Base-by-base conservation (phyloP, 2,329 filamentous ascomycete species). In the Sporothrix brunneoviolacea region DNA sequence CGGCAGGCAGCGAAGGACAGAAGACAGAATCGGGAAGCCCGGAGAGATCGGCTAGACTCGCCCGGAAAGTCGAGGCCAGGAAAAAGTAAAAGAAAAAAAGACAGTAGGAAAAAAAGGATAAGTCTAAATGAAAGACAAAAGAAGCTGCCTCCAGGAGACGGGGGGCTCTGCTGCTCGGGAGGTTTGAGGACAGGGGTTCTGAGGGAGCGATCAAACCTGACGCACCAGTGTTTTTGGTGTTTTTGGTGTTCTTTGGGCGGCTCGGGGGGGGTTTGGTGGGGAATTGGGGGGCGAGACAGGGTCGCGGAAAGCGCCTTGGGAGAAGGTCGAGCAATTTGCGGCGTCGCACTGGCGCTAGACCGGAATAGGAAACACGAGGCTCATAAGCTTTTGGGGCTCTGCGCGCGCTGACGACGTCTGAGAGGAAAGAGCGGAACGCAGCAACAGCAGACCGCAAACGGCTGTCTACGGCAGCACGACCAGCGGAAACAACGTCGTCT, bases 171-270 rank as follows among this genome's bases (percentile, higher is more conserved):
- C 24, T 28, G 45, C 36, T 40, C 37, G 22, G 9, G 8, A 27
- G 36, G 51, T 53, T 53, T 53, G 51, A 50, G 32, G 19, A 44
- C 51, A 53, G 24, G 51, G 51, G 32, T 53, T 43, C 43, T 53
- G 51, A 53, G 51, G 51, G 47, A 50, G 42, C 47, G 48, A 50
- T 53, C 47, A 53, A 53, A 53, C 51, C 28, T 15, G 48, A 27
- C 36, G 45, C 36, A 47, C 24, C 32, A 27, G 16, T 40, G 45
- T 35, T 24, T 16, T 39, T 39, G 22, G 5, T 35, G 24, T n/a
- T n/a, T n/a, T n/a, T n/a, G n/a, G 36, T 35, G 10, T 32, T 36
- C 9, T 35, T 16, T 33, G 42, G 30, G 30, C 30, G 18, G 19
- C 22, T 24, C 42, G 35, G 42, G 42, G 42, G 42, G n/a, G n/a